Conservation (phyloP, 495 filamentous ascomycete species). For the Podospora didyma region DNA sequence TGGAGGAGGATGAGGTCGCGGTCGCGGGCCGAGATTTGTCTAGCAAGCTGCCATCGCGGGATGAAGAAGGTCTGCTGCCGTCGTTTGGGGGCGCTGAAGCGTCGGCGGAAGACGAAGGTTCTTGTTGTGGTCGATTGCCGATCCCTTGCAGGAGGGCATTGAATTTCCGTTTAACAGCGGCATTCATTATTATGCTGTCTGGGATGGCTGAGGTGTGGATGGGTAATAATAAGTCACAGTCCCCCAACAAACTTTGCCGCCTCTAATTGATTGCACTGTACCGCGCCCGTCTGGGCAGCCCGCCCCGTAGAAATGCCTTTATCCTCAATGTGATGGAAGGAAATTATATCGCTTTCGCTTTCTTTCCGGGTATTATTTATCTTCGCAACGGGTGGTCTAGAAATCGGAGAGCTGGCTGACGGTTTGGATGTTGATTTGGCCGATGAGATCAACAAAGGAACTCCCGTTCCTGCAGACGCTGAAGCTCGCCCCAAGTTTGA, state of each 20-base stretch:
- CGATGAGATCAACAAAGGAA: too few species aligned
- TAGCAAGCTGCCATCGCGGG: slow-evolving; percentile 4
- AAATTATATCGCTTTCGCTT: too few species aligned
- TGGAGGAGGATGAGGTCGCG: slow-evolving; percentile 14
- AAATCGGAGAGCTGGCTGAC: too few species aligned
- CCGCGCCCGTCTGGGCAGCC: too few species aligned
- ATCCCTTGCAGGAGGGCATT: slow-evolving; percentile 52
- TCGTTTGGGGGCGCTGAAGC: slow-evolving; percentile 8
- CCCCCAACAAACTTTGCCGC: too few species aligned
- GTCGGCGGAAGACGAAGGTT: slow-evolving; percentile 10
- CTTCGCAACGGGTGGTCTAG: too few species aligned
- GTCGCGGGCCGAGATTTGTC: neutral
- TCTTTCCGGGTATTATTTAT: too few species aligned
- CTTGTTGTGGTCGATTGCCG: slow-evolving; percentile 26
- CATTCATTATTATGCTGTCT: slow-evolving; percentile 42
- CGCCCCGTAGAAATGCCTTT: too few species aligned
- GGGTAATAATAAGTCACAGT: neutral
- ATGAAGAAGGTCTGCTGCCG: slow-evolving; percentile 8
- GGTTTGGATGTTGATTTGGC: too few species aligned
- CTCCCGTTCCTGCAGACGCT: neutral
- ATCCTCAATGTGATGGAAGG: too few species aligned
- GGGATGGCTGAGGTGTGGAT: neutral
- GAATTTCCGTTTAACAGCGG: slow-evolving; percentile 54
- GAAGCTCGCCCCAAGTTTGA: neutral
- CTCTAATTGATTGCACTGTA: too few species aligned